Base-by-base conservation (phyloP, 345 rosid species). In the Sonneratia alba region DNA sequence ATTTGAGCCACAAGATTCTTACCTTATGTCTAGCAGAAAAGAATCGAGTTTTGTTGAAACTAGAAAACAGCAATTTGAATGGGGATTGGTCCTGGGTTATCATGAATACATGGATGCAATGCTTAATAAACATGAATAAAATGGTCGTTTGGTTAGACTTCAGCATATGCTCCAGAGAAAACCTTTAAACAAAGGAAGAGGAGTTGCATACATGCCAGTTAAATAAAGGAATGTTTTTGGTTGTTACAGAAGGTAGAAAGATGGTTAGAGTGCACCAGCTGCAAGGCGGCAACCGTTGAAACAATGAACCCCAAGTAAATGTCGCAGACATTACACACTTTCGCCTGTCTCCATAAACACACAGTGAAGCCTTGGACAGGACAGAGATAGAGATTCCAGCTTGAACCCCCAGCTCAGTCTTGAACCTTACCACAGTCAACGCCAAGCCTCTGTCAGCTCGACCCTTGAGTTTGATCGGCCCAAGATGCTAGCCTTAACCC, bases 391-490 rank as follows among this genome's bases (percentile, higher is more conserved):
- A 27, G 32, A 27, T 10, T 13, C 40, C 40, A 14, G 0, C 18
- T 4, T 47, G 51, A 47, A 13, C 51, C 45, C 45, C 48, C 53
- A 49, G 6, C 73, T 57, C 14, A 13, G 9, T 3, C 15, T 15
- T 13, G n/a, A 22, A 9, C 65, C 16, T 1, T 18, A 9, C 14
- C 9, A 21, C 73, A 48, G 80, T 89, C 84, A 87, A 47, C 94
- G 85, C 95, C 96, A 90, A 68, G 95, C 96, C 81, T 90, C 93
- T 19, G 78, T 74, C n/a, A 84, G 75, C 76, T 91, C 95, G 1
- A 81, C 76, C 81, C 93, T 84, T 19, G 85, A 78, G 78, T 85
- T 89, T 76, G 87, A 78, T 7, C 81, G 78, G 51, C 88, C 83
- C 21, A 78, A 77, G 47, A 86, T 82, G 66, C 18, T 68, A 18